These are phyloP conservation scores for Nigrospora osmanthi DNA, from an alignment of 2,329 filamentous ascomycete genomes.

Conservation along the genomic window DNA sequence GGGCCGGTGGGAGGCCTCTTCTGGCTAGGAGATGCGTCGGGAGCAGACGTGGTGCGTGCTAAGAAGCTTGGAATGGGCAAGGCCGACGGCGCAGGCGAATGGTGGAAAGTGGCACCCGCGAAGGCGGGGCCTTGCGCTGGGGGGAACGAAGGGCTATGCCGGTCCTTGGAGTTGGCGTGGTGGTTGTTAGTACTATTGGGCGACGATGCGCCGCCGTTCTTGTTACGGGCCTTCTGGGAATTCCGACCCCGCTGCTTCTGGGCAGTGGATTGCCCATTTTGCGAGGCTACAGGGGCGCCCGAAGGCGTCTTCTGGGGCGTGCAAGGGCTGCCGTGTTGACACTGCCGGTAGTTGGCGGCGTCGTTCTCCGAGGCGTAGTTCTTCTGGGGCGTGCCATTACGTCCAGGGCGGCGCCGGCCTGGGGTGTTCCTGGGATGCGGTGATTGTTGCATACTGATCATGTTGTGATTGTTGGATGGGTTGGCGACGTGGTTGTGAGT, in stretches of 20 bases:
- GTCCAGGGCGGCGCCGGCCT: slow-evolving; percentile 30
- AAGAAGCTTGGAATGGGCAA: slow-evolving; percentile 82
- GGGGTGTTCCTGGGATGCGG: slow-evolving; percentile 25
- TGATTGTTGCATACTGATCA: slow-evolving; percentile 23
- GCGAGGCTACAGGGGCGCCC: slow-evolving; percentile 23
- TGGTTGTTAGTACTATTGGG: slow-evolving; percentile 24
- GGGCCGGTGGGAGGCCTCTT: slow-evolving; percentile 28
- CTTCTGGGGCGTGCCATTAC: slow-evolving; percentile 34
- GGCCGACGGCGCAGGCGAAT: slow-evolving; percentile 83
- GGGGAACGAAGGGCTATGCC: slow-evolving; percentile 37
- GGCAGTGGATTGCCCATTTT: slow-evolving; percentile 19
- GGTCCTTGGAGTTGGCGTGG: slow-evolving; percentile 21
- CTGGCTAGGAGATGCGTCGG: slow-evolving; percentile 44
- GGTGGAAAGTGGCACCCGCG: slow-evolving; percentile 90
- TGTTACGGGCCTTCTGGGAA: slow-evolving; percentile 17
- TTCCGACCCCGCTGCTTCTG: slow-evolving; percentile 19
- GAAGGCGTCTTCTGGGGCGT: slow-evolving; percentile 38
- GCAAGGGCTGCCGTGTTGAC: slow-evolving; percentile 19
- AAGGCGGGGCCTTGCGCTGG: slow-evolving; percentile 55
- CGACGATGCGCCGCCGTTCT: slow-evolving; percentile 26
- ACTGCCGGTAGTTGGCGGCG: slow-evolving; percentile 24
- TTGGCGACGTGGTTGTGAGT: slow-evolving; percentile 5
- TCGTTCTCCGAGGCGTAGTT: slow-evolving; percentile 56
- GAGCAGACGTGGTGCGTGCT: slow-evolving; percentile 45
- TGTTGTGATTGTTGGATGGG: slow-evolving; percentile 15